phyloP scores from a whole-genome alignment of 495 filamentous ascomycete species.

The Lasiosphaeria miniovina region DNA sequence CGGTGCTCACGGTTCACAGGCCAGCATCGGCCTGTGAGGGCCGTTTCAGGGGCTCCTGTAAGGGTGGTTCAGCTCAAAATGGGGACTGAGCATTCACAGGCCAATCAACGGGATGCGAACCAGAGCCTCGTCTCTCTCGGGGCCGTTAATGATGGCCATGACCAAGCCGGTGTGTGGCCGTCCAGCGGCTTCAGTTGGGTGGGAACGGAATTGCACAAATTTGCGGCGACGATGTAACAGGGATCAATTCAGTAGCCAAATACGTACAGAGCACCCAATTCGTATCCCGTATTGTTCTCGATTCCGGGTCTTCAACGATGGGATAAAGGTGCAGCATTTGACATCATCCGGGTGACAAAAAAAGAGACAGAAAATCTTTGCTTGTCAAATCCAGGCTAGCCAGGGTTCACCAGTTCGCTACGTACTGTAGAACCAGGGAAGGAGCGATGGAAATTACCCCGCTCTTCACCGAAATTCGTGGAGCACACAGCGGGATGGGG shows the following conservation, averaged over 20 bases:
- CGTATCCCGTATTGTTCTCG: no score
- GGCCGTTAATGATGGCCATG: background rate
- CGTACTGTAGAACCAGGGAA: background rate
- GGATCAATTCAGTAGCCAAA: no score
- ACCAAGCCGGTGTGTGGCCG: background rate
- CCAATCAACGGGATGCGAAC: background rate
- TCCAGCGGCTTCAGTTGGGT: background rate
- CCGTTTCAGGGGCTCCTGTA: no score
- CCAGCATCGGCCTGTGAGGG: background rate
- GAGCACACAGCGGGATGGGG: background rate
- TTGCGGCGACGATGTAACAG: background rate
- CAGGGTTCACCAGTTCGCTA: no score
- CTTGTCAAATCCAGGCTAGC: no score
- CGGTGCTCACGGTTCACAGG: background rate
- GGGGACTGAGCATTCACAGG: background rate
- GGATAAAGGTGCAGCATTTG: no score
- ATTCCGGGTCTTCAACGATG: no score
- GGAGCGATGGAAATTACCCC: background rate
- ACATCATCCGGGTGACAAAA: no score
- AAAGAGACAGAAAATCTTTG: no score
- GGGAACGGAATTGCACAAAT: background rate
- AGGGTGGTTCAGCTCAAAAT: background rate
- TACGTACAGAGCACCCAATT: no score
- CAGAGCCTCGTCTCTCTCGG: background rate
- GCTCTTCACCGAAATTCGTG: background rate